Conservation (phyloP, 805 yeast species). For the Dipodascus geniculatus region DNA sequence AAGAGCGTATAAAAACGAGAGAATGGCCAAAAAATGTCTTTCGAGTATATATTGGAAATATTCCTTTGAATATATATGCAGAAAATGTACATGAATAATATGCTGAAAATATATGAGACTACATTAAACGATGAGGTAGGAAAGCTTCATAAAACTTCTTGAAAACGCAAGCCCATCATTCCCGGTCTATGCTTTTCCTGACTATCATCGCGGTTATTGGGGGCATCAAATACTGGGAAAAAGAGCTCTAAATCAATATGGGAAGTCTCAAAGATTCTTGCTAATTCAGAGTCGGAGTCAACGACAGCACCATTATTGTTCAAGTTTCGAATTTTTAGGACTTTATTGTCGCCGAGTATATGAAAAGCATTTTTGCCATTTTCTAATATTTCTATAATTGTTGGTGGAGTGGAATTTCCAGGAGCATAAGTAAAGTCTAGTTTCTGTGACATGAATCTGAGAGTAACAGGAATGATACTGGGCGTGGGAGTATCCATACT, state of each 20-base stretch:
- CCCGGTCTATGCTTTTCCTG: neutral
- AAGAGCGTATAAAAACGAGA: neutral
- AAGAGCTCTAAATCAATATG: constrained; percentile 33
- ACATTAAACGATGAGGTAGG: neutral
- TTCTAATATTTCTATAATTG: constrained; percentile 61
- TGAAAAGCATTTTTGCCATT: constrained; percentile 67
- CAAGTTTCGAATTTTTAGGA: constrained; percentile 28
- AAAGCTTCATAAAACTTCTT: neutral
- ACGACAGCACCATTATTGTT: constrained; percentile 23
- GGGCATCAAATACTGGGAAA: constrained; percentile 17
- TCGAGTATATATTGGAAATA: too few species aligned
- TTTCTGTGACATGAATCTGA: constrained; percentile 19
- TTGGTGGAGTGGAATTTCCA: constrained; percentile 65
- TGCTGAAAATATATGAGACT: neutral
- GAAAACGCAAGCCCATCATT: neutral
- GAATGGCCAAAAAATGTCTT: neutral
- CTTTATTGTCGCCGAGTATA: constrained; percentile 29
- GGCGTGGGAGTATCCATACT: constrained; percentile 6
- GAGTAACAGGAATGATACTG: constrained; percentile 19
- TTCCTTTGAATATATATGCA: neutral
- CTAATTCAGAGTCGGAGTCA: constrained; percentile 36
- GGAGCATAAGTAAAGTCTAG: constrained; percentile 58
- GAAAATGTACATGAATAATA: neutral
- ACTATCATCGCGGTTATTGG: neutral
- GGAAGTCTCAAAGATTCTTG: constrained; percentile 31